Conservation (phyloP, 2,329 filamentous ascomycete genomes). For the Thielaviopsis musarum region DNA sequence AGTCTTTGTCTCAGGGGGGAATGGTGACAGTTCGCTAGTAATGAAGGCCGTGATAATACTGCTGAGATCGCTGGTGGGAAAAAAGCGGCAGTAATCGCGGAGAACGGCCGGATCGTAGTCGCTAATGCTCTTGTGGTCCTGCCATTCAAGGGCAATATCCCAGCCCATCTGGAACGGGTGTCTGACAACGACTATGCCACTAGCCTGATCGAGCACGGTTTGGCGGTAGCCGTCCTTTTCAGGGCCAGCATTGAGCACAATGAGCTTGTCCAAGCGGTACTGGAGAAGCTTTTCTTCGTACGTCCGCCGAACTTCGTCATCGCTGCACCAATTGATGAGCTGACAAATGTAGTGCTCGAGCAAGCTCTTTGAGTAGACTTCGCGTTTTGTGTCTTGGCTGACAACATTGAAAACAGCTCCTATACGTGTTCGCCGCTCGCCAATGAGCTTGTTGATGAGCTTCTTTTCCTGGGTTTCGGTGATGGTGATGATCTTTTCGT, state of each 20-base stretch:
- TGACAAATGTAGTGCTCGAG: conserved; percentile 68
- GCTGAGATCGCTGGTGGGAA: conserved; percentile 66
- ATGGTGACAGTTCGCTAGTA: conserved; percentile 70
- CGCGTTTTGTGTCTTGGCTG: conserved; percentile 70
- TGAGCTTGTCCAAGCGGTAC: conserved; percentile 61
- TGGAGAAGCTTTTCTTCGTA: conserved; percentile 85
- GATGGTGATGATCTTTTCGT: conserved; percentile 67
- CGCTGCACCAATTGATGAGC: conserved; percentile 76
- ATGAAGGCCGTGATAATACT: conserved; percentile 72
- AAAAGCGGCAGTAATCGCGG: conserved; percentile 64
- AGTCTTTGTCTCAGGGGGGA: conserved; percentile 31
- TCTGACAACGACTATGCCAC: conserved; percentile 91
- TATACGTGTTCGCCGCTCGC: conserved; percentile 70
- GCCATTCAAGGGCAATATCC: conserved; percentile 82
- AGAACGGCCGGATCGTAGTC: conserved; percentile 67
- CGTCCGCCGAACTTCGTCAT: conserved; percentile 66
- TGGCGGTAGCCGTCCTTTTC: conserved; percentile 55
- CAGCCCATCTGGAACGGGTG: conserved; percentile 81
- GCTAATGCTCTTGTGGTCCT: conserved; percentile 56
- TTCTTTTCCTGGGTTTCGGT: conserved; percentile 76
- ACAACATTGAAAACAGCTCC: conserved; percentile 74
- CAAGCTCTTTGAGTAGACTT: conserved; percentile 59
- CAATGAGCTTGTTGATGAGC: conserved; percentile 77
- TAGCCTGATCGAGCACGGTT: conserved; percentile 59
- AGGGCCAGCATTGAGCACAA: conserved; percentile 44